Conservation (phyloP, 805 yeast species). For the Starmerella khaoyaiensis region DNA sequence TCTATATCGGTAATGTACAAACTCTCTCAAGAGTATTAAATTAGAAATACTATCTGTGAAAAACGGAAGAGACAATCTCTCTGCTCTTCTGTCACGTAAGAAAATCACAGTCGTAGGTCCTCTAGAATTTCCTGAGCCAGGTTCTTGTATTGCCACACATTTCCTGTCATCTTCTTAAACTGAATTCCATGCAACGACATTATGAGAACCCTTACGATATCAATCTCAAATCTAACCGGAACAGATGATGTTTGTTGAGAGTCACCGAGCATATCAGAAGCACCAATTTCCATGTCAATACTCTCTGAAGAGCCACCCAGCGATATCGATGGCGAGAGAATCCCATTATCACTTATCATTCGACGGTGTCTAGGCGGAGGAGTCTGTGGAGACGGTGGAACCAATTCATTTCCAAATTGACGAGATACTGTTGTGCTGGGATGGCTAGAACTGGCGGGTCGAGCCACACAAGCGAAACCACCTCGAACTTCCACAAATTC, state of each 20-base stretch:
- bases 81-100: too few relatives aligned
- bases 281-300: constrained; percentile 26
- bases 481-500: constrained; percentile 82
- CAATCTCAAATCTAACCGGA: constrained; percentile 80
- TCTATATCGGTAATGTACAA: constrained; percentile 1
- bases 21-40: not conserved
- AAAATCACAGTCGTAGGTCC: constrained; percentile 46
- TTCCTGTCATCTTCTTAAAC: constrained; percentile 83
- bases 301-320: constrained; percentile 22
- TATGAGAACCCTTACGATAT: constrained; percentile 81
- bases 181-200: constrained; percentile 88
- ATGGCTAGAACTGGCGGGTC: constrained; percentile 24
- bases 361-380: constrained; percentile 18
- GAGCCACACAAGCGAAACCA: constrained; percentile 75
- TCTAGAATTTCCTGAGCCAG: constrained; percentile 73
- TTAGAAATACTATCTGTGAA: not conserved
- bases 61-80: too few relatives aligned
- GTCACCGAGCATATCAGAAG: constrained; percentile 29
- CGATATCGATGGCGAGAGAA: constrained; percentile 12
- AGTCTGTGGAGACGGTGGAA: constrained; percentile 14
- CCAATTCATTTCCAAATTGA: constrained; percentile 1
- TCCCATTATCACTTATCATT: constrained; percentile 15
- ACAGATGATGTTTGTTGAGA: constrained; percentile 25
- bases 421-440: not conserved
- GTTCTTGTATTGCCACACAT: constrained; percentile 89